Evolutionary conservation across 495 filamentous ascomycete species (phyloP), one percentile per base, ranked within the genome.

Genomic region (Emericellopsis terricola): DNA sequence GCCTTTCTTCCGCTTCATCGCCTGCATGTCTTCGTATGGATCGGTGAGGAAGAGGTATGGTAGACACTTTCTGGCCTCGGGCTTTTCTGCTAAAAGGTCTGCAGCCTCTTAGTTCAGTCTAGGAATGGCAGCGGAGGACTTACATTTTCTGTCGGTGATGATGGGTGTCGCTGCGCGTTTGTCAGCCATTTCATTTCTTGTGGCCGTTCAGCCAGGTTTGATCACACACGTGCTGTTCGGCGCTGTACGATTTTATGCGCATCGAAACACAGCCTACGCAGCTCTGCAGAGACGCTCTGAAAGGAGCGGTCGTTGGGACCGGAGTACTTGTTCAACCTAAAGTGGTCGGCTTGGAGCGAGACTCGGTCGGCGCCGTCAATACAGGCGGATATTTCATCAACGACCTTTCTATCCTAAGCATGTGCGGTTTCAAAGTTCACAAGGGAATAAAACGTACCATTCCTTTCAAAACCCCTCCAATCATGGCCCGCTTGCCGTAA

Each of bases 1-100:
- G 28, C 44, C 44, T 34, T 47, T 44, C 21, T 16, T 34, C 19
- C 38, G 38, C 36, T 45, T 47, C 16, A 45, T 26, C 11, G 19
- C 35, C 21, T 39, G 38, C 29, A 41, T 47, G 24, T 38, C 31
- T 16, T 44, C 41, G 3, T n/a, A 21, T 11, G 41, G 44, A 15
- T 47, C 39, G 18, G 31, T 40, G 21, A 48, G 36, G 26, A 48
- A 43, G 19, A 43, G 37, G 31, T 33, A 33, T 15, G 13, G 40
- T 24, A 29, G 32, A 28, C 40, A 43, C 15, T 24, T 37, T 26
- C 31, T 20, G 23, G 29, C 41, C 29, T 36, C 39, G 11, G 27
- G 31, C 6, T 33, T 33, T 17, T 33, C 6, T n/a, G 13, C 11
- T 17, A 16, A 18, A 5, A n/a, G 14, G 18, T 33, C 31, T 33